Percentiles rank a stretch among this genome's conserved stretches.
Evolutionary conservation across 2,329 filamentous ascomycete species (phyloP).

Genomic region (Hansfordia pulvinata): DNA sequence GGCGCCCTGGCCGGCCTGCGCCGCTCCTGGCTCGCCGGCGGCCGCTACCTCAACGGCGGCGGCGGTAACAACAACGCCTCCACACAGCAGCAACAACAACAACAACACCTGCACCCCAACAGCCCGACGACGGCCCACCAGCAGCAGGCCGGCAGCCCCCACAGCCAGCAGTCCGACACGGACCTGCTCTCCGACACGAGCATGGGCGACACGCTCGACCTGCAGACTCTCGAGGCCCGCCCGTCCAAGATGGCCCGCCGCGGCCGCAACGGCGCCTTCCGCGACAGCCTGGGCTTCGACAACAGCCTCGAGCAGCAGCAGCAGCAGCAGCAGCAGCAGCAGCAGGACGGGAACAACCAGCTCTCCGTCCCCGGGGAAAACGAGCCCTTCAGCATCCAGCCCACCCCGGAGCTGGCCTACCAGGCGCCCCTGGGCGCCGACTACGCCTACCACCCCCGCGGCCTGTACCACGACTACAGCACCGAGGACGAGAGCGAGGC

Average conservation of each 20-base stretch:
- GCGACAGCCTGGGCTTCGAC: neutral
- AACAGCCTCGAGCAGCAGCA: neutral
- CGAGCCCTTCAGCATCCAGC: conserved; percentile 17
- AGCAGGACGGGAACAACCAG: neutral
- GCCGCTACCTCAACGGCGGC: neutral
- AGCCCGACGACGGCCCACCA: neutral
- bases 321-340: neutral
- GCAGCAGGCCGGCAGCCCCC: conserved; percentile 4
- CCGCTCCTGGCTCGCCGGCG: conserved; percentile 8
- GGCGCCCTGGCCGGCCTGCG: conserved; percentile 6
- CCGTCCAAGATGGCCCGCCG: conserved; percentile 5
- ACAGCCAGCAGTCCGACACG: conserved; percentile 6
- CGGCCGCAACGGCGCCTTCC: no score
- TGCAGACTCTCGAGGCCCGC: conserved; percentile 8
- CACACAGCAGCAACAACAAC: conserved; percentile 2
- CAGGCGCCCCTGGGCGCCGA: conserved; percentile 12
- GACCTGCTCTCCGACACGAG: conserved; percentile 17
- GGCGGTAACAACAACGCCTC: no score
- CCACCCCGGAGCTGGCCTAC: conserved; percentile 17
- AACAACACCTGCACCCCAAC: neutral
- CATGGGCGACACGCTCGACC: conserved; percentile 10
- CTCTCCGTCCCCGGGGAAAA: conserved; percentile 7
- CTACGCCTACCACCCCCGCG: no score
- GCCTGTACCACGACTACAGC: no score
- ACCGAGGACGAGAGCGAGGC: conserved; percentile 7